phyloP scores from a whole-genome alignment of 768 basidiomycete genomes.

The Agrocybe pediades region DNA sequence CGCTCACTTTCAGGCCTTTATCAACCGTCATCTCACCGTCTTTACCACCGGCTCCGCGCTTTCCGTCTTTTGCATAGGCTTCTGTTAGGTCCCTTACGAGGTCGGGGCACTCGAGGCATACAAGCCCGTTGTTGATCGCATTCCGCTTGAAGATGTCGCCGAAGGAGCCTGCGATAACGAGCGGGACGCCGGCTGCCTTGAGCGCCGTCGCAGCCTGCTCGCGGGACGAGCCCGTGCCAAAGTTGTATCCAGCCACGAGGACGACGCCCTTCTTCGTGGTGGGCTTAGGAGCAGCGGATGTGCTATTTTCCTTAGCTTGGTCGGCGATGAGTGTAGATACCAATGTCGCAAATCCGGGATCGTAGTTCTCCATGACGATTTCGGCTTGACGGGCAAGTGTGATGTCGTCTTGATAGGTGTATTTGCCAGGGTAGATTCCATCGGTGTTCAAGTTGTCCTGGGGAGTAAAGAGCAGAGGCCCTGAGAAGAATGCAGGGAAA shows the following conservation, averaged over 20 bases:
- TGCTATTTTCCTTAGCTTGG: constrained; percentile 12
- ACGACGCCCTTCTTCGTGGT: constrained; percentile 64
- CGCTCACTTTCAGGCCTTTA: constrained; percentile 60
- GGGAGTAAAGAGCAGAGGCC: constrained; percentile 88
- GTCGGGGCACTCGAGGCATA: constrained; percentile 91
- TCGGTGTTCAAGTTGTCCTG: constrained; percentile 99
- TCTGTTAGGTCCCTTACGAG: constrained; percentile 84
- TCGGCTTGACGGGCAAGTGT: constrained; percentile 92
- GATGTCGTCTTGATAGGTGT: constrained; percentile 99
- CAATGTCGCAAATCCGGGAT: constrained; percentile 77
- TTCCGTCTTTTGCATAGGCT: constrained; percentile 70
- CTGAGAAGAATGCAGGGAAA: constrained; percentile 83
- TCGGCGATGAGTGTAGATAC: constrained; percentile 52
- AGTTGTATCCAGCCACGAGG: constrained; percentile 94
- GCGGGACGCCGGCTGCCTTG: constrained; percentile 88
- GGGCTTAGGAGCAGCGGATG: constrained; percentile 13
- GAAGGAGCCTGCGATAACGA: constrained; percentile 97
- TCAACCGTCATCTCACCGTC: constrained; percentile 86
- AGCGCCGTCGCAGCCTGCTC: constrained; percentile 99
- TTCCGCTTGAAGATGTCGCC: constrained; percentile 99
- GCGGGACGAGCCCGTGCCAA: constrained; percentile 97
- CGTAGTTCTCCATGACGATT: constrained; percentile 99
- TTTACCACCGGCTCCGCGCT: constrained; percentile 75
- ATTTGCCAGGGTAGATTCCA: constrained; percentile 98
- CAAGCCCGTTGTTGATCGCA: constrained; percentile 97